Conservation (phyloP, 352 stramenopile species). For the Phytophthora ohioensis region DNA sequence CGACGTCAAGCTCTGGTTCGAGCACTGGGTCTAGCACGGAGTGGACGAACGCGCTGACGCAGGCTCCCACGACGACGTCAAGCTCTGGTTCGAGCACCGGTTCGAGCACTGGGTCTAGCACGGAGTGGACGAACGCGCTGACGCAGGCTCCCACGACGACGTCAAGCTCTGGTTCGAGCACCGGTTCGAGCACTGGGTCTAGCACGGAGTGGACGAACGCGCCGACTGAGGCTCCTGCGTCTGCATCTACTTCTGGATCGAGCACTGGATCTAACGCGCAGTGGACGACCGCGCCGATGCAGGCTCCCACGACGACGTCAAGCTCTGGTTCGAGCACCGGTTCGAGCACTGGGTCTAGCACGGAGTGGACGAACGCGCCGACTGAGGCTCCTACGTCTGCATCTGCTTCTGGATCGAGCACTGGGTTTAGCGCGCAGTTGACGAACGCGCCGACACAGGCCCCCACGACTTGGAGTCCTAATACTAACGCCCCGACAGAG, state of each 20-base stretch:
- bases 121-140: no score
- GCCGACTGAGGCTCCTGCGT: slow-evolving; percentile 8
- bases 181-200: not conserved
- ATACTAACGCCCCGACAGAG: slow-evolving; percentile 10
- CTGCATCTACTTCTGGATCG: slow-evolving; percentile 19
- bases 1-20: no score
- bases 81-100: no score
- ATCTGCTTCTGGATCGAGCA: not conserved
- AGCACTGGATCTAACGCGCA: slow-evolving; percentile 1
- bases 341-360: not conserved
- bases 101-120: no score
- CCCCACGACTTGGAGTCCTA: not conserved
- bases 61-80: no score
- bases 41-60: no score
- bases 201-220: not conserved
- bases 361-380: not conserved
- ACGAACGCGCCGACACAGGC: slow-evolving; percentile 15
- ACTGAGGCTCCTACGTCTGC: not conserved
- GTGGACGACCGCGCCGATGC: not conserved
- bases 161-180: no score
- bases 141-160: no score
- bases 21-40: no score
- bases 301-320: not conserved
- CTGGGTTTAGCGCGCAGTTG: not conserved
- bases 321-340: not conserved